phyloP scores from a whole-genome alignment of 164 flowering plant genomes.

The Annona squamosa region DNA sequence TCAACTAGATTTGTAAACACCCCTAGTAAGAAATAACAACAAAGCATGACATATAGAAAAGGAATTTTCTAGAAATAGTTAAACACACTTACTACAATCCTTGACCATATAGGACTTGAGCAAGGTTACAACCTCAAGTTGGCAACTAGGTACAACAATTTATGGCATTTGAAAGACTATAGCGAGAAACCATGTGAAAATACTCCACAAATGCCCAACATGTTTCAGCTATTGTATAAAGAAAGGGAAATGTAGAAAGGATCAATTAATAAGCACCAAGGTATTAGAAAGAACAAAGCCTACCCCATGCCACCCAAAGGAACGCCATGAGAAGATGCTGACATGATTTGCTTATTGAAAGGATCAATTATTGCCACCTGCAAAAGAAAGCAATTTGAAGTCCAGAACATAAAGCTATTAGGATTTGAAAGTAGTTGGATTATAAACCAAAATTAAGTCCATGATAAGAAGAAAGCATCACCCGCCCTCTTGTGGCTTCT shows the following conservation, averaged over 20 bases:
- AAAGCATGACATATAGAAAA: too few species aligned
- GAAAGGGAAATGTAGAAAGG: neutral
- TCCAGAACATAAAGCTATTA: neutral
- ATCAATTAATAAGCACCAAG: neutral
- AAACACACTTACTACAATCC: too few species aligned
- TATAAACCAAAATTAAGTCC: neutral
- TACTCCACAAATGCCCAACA: too few species aligned
- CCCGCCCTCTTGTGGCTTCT: slow-evolving; percentile 55
- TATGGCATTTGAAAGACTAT: too few species aligned
- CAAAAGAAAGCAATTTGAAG: slow-evolving; percentile 8
- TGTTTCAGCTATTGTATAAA: neutral
- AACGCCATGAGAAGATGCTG: slow-evolving; percentile 11
- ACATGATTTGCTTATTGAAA: slow-evolving; percentile 1
- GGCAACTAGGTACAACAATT: too few species aligned
- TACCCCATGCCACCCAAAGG: slow-evolving; percentile 20
- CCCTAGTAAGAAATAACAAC: too few species aligned
- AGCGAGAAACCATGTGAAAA: too few species aligned
- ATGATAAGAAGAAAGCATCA: slow-evolving; percentile 13
- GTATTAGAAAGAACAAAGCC: neutral
- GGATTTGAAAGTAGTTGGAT: neutral
- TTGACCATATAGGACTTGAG: too few species aligned
- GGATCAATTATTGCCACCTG: slow-evolving; percentile 46
- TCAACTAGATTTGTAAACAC: too few species aligned
- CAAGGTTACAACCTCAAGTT: too few species aligned
- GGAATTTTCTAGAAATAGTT: too few species aligned